Evolutionary conservation across 192 early-diverging fungal genomes (phyloP), one percentile per base, ranked within the genome.

Genomic region (Spizellomyces sp.): DNA sequence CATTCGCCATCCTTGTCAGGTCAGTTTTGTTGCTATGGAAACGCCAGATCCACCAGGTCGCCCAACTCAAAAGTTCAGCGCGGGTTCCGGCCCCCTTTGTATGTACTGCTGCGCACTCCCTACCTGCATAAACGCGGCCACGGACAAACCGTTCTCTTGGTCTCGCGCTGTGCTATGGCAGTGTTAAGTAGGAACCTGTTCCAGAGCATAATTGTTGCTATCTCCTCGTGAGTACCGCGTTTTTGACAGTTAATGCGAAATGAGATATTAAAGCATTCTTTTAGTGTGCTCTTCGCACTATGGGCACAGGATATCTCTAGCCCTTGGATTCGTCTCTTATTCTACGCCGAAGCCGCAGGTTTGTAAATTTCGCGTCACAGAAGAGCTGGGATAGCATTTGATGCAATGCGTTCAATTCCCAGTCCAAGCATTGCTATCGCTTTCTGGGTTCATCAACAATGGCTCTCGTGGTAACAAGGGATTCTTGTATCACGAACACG

Each of bases 331-430:
- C 22, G 44, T 8, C 6, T 44, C n/a, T 44, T 63, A 9, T 63
- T 63, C 36, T 44, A 42, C 21, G 62, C 62, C 43, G 62, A 63
- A 44, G 62, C 62, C 1, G 22, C 62, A 42, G 62, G 62, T 63
- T 9, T 10, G 62, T 36, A 36, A 36, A 36, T 19, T 54, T 54
- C 50, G 12, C 50, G 50, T 19, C 50, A n/a, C 14, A 54, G 4
- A 12, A 12, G 12, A 54, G 12, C 50, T 54, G 27, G 27, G 27
- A 36, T 63, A 9, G 14, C 9, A 10, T 36, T 22, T 27, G 15
- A 22, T 63, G 17, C 8, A 19, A 44, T 9, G 19, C 8, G 8
- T 43, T 43, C 43, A 7, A 43, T 22, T 63, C 17, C 41, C 36
- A 68, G 66, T 58, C 17, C 66, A 68, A 45, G 50, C 54, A 22